A percentile compares a stretch with the other conserved stretches of the same genome.
Evolutionary conservation across 2,329 filamentous ascomycete genomes (phyloP).

Genomic region (Pezicula neosporulosa): DNA sequence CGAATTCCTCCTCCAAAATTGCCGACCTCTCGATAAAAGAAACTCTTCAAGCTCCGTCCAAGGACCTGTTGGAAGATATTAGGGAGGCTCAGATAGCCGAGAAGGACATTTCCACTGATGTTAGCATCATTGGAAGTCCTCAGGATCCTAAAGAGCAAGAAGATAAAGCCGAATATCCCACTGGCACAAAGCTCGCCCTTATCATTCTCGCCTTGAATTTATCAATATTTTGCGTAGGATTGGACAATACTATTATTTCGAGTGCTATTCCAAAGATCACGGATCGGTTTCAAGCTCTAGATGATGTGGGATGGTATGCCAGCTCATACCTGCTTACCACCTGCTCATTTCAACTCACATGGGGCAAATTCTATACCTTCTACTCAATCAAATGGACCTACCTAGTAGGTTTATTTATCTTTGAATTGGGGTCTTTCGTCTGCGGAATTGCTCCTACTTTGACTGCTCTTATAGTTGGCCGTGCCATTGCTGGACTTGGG

Average conservation of each 20-base stretch:
- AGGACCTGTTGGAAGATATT: too few relatives aligned
- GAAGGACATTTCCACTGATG: too few relatives aligned
- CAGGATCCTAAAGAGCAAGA: neutral
- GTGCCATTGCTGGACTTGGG: slow-evolving; percentile 26
- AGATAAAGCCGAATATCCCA: neutral
- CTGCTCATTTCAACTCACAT: slow-evolving; percentile 31
- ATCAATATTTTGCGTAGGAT: slow-evolving; percentile 33
- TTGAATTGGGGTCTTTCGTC: slow-evolving; percentile 34
- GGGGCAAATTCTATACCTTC: slow-evolving; percentile 32
- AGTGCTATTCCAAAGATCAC: slow-evolving; percentile 35
- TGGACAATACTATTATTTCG: slow-evolving; percentile 29
- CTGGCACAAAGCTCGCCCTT: neutral
- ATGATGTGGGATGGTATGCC: slow-evolving; percentile 43
- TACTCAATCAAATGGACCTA: slow-evolving; percentile 33
- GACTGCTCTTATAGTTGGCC: slow-evolving; percentile 39
- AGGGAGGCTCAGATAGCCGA: too few relatives aligned
- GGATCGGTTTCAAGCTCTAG: slow-evolving; percentile 33
- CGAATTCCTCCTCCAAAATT: too few relatives aligned
- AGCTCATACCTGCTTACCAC: slow-evolving; percentile 34
- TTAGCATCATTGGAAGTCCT: neutral
- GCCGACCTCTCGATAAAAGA: too few relatives aligned
- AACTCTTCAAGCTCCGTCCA: too few relatives aligned
- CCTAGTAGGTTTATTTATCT: slow-evolving; percentile 29
- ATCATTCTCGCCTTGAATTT: neutral
- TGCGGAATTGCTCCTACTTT: slow-evolving; percentile 32